Evolutionary conservation across 2,329 filamentous ascomycete genomes (phyloP).

Genomic region (Colletotrichum agaves): DNA sequence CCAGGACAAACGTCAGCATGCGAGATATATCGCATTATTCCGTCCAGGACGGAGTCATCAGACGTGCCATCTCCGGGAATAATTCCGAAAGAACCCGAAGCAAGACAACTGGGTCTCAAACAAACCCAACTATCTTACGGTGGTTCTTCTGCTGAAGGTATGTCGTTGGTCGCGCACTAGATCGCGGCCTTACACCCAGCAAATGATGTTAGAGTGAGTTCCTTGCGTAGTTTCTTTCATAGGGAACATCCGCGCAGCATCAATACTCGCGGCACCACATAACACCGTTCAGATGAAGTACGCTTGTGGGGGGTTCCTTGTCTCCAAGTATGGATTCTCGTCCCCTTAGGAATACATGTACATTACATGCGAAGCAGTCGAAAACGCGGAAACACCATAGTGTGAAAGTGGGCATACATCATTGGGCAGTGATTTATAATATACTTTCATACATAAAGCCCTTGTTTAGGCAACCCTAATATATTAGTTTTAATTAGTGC

Average conservation of each 20-base stretch:
- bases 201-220: no score
- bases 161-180: no score
- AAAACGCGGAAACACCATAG: not conserved
- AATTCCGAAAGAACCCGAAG: not conserved
- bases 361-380: conserved; percentile 12
- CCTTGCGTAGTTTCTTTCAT: no score
- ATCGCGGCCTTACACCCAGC: no score
- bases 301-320: conserved; percentile 15
- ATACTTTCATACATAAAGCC: not conserved
- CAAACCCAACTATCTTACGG: not conserved
- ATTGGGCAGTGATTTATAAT: not conserved
- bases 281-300: conserved; percentile 1
- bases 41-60: not conserved
- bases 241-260: no score
- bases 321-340: conserved; percentile 19
- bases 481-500: no score
- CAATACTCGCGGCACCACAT: not conserved
- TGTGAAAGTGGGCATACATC: not conserved
- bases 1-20: not conserved
- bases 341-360: not conserved
- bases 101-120: not conserved
- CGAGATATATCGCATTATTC: conserved; percentile 5
- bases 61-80: not conserved
- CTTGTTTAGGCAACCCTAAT: not conserved
- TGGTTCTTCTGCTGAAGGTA: no score